phyloP scores from a whole-genome alignment of 257 asterid genomes.

The Asclepias syriaca region DNA sequence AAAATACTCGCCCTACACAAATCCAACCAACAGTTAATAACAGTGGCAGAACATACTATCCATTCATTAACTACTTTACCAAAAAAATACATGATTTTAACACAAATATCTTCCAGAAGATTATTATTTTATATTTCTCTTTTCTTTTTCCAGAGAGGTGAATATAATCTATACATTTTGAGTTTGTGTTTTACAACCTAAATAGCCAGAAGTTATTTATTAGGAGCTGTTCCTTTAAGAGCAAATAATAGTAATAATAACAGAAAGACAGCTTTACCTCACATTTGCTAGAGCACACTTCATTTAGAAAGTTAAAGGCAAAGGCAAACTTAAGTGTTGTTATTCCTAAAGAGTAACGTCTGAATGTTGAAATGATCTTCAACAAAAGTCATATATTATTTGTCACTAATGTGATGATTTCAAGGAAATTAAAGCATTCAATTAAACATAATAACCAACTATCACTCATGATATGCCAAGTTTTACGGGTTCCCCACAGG shows the following conservation, averaged over 20 bases:
- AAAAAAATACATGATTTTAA: not conserved
- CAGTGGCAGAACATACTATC: too few relatives aligned
- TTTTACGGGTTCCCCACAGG: not conserved
- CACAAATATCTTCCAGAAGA: not conserved
- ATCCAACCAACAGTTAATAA: constrained; percentile 7
- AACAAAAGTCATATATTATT: not conserved
- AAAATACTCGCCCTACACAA: constrained; percentile 79
- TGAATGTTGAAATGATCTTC: not conserved
- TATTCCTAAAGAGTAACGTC: not conserved
- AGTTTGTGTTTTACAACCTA: not conserved
- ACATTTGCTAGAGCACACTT: not conserved
- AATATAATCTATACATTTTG: not conserved
- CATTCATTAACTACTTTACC: not conserved
- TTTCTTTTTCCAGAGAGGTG: not conserved
- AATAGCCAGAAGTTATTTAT: not conserved
- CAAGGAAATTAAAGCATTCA: not conserved
- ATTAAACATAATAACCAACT: not conserved
- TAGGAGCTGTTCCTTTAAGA: not conserved
- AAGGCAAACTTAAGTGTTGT: not conserved
- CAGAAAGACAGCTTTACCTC: not conserved
- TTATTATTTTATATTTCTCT: not conserved
- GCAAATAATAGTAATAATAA: not conserved
- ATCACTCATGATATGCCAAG: not conserved
- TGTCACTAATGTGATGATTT: not conserved
- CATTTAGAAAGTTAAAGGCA: not conserved